Evolutionary conservation across 2,329 filamentous ascomycete species (phyloP), one percentile per base, ranked within the genome.

Genomic region (Claviceps paspali): DNA sequence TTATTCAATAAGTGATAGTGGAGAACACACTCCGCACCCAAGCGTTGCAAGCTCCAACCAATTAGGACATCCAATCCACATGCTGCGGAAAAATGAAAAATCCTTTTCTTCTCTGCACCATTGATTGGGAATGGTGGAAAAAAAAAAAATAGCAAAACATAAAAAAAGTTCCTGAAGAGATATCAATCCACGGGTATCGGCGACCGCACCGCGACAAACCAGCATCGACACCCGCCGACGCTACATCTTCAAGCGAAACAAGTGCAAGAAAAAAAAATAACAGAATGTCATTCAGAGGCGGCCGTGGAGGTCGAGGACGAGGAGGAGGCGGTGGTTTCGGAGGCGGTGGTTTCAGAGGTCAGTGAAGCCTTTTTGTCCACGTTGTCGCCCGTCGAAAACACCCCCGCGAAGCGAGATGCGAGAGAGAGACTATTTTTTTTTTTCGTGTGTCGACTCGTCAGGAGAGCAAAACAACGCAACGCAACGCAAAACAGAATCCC

Each of bases 281-380:
- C 29, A 41, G 35, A 27, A 47, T 47, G 45, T 47, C 45, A 27
- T 47, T 45, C 24, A 38, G 45, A 47, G 45, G 45, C 26, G 40
- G 43, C 33, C 43, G 44, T 32, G 42, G 45, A 24, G 43, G 43
- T 38, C 43, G 45, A 34, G 39, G 41, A 31, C 41, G 43, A 33
- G n/a, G n/a, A n/a, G n/a, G n/a, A n/a, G n/a, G n/a, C n/a, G n/a
- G n/a, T n/a, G n/a, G n/a, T n/a, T n/a, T n/a, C n/a, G 43, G 41
- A 14, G 41, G 45, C 21, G 39, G 41, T n/a, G 43, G 43, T 17
- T 47, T 44, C 23, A 31, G 45, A 39, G 45, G 45, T 47, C 18
- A 33, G 38, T 34, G 11, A 31, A 28, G 2, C 11, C 9, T 26
- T 5, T 11, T 32, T 7, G 9, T 23, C 17, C 21, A 12, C 29